Conservation (phyloP, 208 protist species). For the Wallacemonas collosoma region DNA sequence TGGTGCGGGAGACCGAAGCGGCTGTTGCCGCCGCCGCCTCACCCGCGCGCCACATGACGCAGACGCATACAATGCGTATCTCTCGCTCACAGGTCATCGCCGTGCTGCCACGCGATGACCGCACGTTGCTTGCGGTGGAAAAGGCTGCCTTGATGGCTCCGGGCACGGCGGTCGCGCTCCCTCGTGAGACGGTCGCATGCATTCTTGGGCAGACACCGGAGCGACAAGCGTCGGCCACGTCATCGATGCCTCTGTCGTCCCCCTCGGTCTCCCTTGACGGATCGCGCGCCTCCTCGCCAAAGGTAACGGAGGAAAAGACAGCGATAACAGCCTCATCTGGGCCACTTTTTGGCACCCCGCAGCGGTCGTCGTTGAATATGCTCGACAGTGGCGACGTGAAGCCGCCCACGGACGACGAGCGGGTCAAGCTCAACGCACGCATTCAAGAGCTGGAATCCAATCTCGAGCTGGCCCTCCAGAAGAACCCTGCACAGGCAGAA, state of each 20-base stretch:
- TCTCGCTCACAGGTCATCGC: not conserved
- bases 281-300: no score
- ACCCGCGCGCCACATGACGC: not conserved
- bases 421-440: slow-evolving; percentile 23
- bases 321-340: no score
- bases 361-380: no score
- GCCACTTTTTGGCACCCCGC: no score
- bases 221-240: no score
- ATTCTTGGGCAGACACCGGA: not conserved
- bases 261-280: no score
- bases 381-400: no score
- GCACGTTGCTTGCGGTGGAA: not conserved
- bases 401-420: not conserved
- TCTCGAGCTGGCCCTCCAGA: slow-evolving; percentile 31
- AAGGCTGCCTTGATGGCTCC: slow-evolving; percentile 13
- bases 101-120: slow-evolving; percentile 3
- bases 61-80: not conserved
- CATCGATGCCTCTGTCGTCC: no score
- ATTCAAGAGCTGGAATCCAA: slow-evolving; percentile 31
- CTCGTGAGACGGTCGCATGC: not conserved
- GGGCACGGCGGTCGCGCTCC: slow-evolving; percentile 7
- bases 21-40: not conserved
- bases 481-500: slow-evolving; percentile 35
- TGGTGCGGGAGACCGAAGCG: slow-evolving; percentile 25
- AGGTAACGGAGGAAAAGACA: no score